Evolutionary conservation across 2,329 filamentous ascomycete species (phyloP).

Genomic region (Hypomyces rosellus): DNA sequence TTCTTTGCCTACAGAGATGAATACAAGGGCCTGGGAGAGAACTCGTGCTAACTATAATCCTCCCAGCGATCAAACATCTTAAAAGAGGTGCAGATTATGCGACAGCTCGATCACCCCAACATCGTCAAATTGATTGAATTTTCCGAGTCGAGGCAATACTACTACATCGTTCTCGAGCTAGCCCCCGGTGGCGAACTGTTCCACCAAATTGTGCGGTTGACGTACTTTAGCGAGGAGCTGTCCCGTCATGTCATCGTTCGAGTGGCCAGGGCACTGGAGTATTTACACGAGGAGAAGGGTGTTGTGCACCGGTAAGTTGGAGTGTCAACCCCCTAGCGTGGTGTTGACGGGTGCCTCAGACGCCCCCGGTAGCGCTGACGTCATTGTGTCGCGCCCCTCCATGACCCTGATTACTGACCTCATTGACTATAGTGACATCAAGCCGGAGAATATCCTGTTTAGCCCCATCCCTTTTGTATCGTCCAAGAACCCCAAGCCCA

Average conservation of each 20-base stretch:
- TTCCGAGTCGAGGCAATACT: slow-evolving; percentile 88
- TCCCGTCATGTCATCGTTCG: slow-evolving; percentile 92
- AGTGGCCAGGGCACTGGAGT: slow-evolving; percentile 89
- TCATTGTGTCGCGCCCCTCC: slow-evolving; percentile 18
- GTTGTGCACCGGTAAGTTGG: slow-evolving; percentile 85
- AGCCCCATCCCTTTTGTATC: slow-evolving; percentile 78
- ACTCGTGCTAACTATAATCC: slow-evolving; percentile 20
- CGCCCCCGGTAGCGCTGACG: slow-evolving; percentile 12
- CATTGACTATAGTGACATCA: slow-evolving; percentile 69
- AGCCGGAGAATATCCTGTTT: slow-evolving; percentile 95
- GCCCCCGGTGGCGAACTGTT: slow-evolving; percentile 95
- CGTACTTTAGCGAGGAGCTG: slow-evolving; percentile 95
- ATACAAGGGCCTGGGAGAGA: no score
- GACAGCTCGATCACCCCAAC: slow-evolving; percentile 90
- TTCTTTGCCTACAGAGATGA: slow-evolving; percentile 17
- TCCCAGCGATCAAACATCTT: slow-evolving; percentile 90
- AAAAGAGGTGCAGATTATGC: slow-evolving; percentile 99
- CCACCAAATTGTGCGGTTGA: slow-evolving; percentile 95
- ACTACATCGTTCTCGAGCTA: slow-evolving; percentile 94
- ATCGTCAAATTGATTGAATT: slow-evolving; percentile 93
- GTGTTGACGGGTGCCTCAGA: slow-evolving; percentile 3
- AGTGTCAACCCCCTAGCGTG: slow-evolving; percentile 5
- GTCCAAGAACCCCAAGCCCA: slow-evolving; percentile 72
- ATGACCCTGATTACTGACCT: slow-evolving; percentile 8
- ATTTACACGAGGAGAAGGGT: slow-evolving; percentile 88